These are phyloP conservation scores for Ustilago lituana DNA, from an alignment of 1,284 basidiomycete species.

Conservation along the genomic window DNA sequence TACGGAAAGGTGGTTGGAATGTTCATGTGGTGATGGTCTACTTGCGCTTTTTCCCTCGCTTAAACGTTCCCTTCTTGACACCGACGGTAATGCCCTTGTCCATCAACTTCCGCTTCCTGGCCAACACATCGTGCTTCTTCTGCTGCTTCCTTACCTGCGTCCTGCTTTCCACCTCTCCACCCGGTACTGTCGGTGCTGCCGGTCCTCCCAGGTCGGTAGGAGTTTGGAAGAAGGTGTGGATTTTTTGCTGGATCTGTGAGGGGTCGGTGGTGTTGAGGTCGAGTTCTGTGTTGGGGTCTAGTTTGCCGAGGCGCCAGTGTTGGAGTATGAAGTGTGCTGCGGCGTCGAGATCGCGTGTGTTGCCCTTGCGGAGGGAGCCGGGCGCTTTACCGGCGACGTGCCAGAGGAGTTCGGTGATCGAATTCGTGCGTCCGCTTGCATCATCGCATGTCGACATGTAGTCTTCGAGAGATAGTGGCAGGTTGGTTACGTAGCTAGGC, in stretches of 20 bases:
- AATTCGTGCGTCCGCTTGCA: constrained; percentile 47
- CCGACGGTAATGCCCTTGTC: constrained; percentile 28
- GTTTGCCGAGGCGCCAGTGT: constrained; percentile 57
- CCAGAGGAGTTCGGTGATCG: constrained; percentile 41
- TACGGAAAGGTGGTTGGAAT: no score
- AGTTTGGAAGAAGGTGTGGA: constrained; percentile 6
- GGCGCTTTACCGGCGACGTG: constrained; percentile 57
- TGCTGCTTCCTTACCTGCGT: constrained; percentile 31
- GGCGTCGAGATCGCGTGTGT: constrained; percentile 48
- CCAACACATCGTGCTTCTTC: constrained; percentile 15
- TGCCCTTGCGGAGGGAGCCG: constrained; percentile 55
- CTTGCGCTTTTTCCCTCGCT: constrained; percentile 1
- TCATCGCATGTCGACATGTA: constrained; percentile 30
- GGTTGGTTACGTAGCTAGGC: constrained; percentile 27
- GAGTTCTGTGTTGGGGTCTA: constrained; percentile 53
- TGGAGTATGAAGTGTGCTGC: constrained; percentile 61
- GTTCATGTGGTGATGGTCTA: no score
- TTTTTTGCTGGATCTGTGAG: background rate
- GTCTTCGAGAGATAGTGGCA: constrained; percentile 16
- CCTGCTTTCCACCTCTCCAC: constrained; percentile 13
- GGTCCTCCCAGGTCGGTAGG: background rate
- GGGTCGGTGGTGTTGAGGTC: constrained; percentile 47
- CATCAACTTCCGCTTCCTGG: constrained; percentile 27
- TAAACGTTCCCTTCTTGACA: background rate
- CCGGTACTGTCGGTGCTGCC: background rate